Percentiles rank a stretch among this genome's conserved stretches.
Evolutionary conservation across 768 basidiomycete species (phyloP).

Genomic region (Calvatia gigantea): DNA sequence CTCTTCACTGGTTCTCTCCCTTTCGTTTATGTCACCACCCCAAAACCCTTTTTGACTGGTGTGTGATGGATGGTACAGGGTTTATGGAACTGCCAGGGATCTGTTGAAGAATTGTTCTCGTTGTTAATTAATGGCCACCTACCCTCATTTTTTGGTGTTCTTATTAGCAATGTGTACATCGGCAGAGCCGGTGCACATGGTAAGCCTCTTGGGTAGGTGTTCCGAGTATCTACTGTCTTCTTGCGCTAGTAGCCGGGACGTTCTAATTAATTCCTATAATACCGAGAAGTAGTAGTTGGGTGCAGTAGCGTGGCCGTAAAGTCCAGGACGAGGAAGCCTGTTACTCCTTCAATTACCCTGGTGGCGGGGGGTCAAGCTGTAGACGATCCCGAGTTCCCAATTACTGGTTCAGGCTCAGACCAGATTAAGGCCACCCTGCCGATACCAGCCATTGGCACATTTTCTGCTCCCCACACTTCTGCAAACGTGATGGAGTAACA

Average conservation of each 20-base stretch:
- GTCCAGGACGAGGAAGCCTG: neutral
- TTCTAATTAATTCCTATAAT: neutral
- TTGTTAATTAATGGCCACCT: neutral
- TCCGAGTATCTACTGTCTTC: neutral
- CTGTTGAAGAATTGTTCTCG: neutral
- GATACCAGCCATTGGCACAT: neutral
- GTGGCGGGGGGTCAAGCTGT: neutral
- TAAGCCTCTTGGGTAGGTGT: neutral
- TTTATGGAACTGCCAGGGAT: neutral
- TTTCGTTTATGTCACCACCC: slow-evolving; percentile 4
- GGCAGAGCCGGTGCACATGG: neutral
- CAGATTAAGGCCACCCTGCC: neutral
- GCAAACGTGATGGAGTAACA: neutral
- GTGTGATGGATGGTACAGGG: neutral
- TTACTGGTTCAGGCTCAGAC: neutral
- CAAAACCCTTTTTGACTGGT: slow-evolving; percentile 8
- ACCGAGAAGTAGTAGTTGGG: neutral
- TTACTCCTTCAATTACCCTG: neutral
- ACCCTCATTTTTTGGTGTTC: neutral
- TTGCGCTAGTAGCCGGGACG: neutral
- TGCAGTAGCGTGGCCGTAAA: neutral
- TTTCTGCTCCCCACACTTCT: neutral
- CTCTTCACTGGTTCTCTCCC: neutral
- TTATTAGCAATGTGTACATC: neutral
- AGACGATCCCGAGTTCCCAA: slow-evolving; percentile 3